Base-by-base conservation (phyloP, 768 basidiomycete species). In the Cyclocybe aegerita region DNA sequence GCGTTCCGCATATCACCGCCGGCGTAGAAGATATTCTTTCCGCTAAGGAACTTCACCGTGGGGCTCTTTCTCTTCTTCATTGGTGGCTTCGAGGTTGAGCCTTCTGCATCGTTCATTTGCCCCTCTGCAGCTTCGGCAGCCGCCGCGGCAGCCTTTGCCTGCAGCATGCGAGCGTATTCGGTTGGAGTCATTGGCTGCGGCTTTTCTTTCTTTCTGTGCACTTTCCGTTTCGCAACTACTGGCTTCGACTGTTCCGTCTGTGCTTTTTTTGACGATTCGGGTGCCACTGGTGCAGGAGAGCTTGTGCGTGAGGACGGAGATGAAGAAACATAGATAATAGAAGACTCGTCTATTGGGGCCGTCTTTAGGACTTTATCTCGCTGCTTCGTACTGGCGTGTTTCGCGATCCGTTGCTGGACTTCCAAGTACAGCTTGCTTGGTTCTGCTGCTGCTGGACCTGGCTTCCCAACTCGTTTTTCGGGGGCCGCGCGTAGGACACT, bases 1-100 rank as follows among this genome's bases (percentile, higher is more conserved):
- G 84, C 83, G 49, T 70, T 74, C 17, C 61, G 70, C 72, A 77
- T 73, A 63, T 89, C 86, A 5, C 76, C 80, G 29, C 82, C 82
- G 33, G 70, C 65, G 57, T 83, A 86, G 59, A 80, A 82, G 31
- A 88, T 79, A 41, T 65, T 69, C 59, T 75, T 80, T 16, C 82
- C 82, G 40, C 69, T 66, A 15, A 88, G 70, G 58, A 77, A 79
- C 49, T 63, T 63, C 39, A 53, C 46, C 16, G 50, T 54, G 10
- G 46, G 46, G 14, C 49, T 50, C 35, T 52, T 57, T 36, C 41
- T 40, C 43, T 36, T 32, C 49, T 33, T 43, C 46, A 42, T 14
- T 15, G 23, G 23, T 4, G 54, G 53, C 50, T 58, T 65, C 52
- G 49, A 56, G 48, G 44, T 53, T 29, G 47, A 40, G 43, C 40